Evolutionary conservation across 352 stramenopile species (phyloP).

Genomic region (Phytopythium oedochilum): DNA sequence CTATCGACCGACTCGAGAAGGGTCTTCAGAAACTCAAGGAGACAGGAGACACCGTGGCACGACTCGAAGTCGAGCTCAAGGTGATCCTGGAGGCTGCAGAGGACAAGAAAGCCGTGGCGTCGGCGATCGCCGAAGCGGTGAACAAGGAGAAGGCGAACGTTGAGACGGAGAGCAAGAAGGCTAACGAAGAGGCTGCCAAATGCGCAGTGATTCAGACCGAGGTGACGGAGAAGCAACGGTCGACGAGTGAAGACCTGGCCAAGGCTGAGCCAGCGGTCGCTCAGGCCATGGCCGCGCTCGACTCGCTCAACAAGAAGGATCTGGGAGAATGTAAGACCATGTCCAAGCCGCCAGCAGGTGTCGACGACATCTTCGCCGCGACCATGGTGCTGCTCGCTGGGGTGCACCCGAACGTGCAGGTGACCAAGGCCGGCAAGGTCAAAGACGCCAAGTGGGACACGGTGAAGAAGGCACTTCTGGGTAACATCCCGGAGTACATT

Average conservation of each 20-base stretch:
- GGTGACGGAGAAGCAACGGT: conserved; percentile 91
- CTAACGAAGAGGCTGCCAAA: conserved; percentile 89
- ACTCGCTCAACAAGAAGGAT: conserved; percentile 97
- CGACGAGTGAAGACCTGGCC: conserved; percentile 86
- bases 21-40: conserved; percentile 92
- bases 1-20: conserved; percentile 91
- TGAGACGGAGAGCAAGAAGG: conserved; percentile 93
- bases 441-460: conserved; percentile 96
- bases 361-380: conserved; percentile 94
- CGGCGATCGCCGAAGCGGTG: conserved; percentile 93
- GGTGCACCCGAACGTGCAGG: conserved; percentile 91
- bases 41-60: conserved; percentile 89
- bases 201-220: conserved; percentile 93
- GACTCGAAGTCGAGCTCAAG: conserved; percentile 93
- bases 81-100: conserved; percentile 94
- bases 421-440: conserved; percentile 94
- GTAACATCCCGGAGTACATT: conserved; percentile 96
- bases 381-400: conserved; percentile 93
- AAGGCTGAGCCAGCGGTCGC: conserved; percentile 94
- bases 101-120: conserved; percentile 93
- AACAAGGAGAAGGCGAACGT: conserved; percentile 96
- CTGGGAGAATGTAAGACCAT: conserved; percentile 96
- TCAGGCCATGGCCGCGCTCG: conserved; percentile 94
- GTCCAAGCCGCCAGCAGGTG: conserved; percentile 90
- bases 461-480: conserved; percentile 92